These are phyloP conservation scores for Stachybotrys elegans DNA, from an alignment of 2,329 filamentous ascomycete species.

Conservation along the genomic window DNA sequence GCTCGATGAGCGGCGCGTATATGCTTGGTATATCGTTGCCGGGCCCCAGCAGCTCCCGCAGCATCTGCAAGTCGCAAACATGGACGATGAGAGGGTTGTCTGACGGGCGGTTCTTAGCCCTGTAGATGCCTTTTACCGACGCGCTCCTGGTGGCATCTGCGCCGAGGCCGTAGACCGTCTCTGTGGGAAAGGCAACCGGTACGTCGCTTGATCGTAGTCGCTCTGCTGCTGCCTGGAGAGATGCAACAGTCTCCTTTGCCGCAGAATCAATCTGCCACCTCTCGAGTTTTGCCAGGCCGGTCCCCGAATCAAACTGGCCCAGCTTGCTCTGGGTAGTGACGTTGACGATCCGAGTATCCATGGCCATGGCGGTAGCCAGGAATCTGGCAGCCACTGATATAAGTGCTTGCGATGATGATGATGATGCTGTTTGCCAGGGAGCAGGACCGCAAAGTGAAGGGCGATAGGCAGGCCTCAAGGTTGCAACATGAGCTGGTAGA, in stretches of 20 bases:
- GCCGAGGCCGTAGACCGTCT: constrained; percentile 96
- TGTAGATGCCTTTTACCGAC: constrained; percentile 87
- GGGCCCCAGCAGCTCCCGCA: constrained; percentile 54
- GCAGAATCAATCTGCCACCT: constrained; percentile 35
- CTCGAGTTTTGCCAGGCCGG: constrained; percentile 28
- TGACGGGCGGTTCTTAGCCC: constrained; percentile 81
- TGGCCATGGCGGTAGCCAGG: constrained; percentile 15
- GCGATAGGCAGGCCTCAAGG: no score
- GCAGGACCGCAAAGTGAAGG: no score
- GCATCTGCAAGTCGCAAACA: constrained; percentile 73
- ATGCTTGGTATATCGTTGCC: constrained; percentile 57
- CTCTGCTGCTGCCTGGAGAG: constrained; percentile 59
- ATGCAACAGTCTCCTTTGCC: constrained; percentile 24
- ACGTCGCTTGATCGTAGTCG: constrained; percentile 60
- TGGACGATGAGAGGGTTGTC: constrained; percentile 97
- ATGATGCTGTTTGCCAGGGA: no score
- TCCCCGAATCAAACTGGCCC: constrained; percentile 25
- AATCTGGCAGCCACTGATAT: constrained; percentile 14
- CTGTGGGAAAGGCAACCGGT: constrained; percentile 92
- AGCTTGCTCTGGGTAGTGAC: constrained; percentile 25
- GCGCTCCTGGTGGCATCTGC: constrained; percentile 84
- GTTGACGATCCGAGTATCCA: constrained; percentile 35
- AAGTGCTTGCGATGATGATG: constrained; percentile 15
- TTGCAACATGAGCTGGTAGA: no score
- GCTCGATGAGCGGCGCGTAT: constrained; percentile 71